phyloP scores from a whole-genome alignment of 75 land plant species.

The Chamaecyparis obtusa region DNA sequence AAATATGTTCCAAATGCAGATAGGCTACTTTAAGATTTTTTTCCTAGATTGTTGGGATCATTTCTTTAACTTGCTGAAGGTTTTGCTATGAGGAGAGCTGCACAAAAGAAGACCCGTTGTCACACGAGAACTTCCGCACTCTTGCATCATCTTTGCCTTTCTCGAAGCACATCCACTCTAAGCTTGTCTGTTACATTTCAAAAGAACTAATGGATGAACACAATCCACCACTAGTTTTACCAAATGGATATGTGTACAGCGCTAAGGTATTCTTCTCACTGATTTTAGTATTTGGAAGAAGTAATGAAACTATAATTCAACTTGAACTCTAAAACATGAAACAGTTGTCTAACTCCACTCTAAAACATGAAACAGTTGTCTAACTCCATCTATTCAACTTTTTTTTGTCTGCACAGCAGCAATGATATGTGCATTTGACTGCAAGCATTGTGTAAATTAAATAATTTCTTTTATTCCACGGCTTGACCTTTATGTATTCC shows the following conservation, averaged over 20 bases:
- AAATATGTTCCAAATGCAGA: not conserved
- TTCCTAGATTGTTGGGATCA: not conserved
- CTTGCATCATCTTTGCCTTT: slow-evolving; percentile 86
- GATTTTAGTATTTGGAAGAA: not conserved
- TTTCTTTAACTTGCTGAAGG: slow-evolving; percentile 35
- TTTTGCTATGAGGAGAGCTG: slow-evolving; percentile 89
- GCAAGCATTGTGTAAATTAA: not conserved
- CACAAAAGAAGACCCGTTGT: slow-evolving; percentile 93
- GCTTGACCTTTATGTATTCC: not conserved
- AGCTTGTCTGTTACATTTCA: slow-evolving; percentile 94
- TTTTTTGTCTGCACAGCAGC: not conserved
- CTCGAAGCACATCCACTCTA: slow-evolving; percentile 94
- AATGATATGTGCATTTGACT: not conserved
- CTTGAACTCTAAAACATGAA: not conserved
- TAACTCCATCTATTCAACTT: not conserved
- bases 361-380: not conserved
- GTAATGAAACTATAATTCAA: not conserved
- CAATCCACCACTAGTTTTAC: slow-evolving; percentile 94
- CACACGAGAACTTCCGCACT: slow-evolving; percentile 78
- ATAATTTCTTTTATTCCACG: not conserved
- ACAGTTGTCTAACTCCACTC: not conserved
- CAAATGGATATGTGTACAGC: slow-evolving; percentile 96
- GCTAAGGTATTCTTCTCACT: slow-evolving; percentile 53
- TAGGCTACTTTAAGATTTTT: not conserved
- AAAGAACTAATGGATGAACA: slow-evolving; percentile 97